Evolutionary conservation across 768 basidiomycete genomes (phyloP).

Genomic region (Tremella mesenterica): DNA sequence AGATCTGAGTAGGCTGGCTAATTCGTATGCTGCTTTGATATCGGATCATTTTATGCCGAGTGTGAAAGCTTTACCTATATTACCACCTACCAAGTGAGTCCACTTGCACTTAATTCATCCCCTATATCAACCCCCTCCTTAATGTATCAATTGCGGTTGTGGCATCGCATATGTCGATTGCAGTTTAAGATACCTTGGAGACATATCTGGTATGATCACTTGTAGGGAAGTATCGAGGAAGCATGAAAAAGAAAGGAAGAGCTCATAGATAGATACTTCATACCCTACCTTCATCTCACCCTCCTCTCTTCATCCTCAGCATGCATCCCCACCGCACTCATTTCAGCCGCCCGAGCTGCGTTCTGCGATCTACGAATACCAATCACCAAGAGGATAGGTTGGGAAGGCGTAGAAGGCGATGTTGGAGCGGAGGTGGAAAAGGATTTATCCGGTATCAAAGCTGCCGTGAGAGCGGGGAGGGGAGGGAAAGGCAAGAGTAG

Average conservation of each 20-base stretch:
- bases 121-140: not conserved
- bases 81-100: slow-evolving; percentile 31
- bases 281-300: slow-evolving; percentile 38
- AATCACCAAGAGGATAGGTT: slow-evolving; percentile 34
- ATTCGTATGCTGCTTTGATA: slow-evolving; percentile 28
- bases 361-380: slow-evolving; percentile 38
- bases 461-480: slow-evolving; percentile 30
- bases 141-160: too few relatives aligned
- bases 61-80: slow-evolving; percentile 36
- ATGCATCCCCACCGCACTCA: slow-evolving; percentile 24
- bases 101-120: not conserved
- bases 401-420: slow-evolving; percentile 11
- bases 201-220: too few relatives aligned
- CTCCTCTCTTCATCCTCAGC: slow-evolving; percentile 33
- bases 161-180: too few relatives aligned
- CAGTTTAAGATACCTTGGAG: too few relatives aligned
- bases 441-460: slow-evolving; percentile 41
- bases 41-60: slow-evolving; percentile 39
- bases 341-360: slow-evolving; percentile 37
- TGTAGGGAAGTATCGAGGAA: too few relatives aligned
- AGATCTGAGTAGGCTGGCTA: slow-evolving; percentile 20
- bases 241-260: not conserved
- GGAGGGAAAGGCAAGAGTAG: slow-evolving; percentile 20
- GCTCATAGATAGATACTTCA: slow-evolving; percentile 33
- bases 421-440: slow-evolving; percentile 10